Evolutionary conservation across 2,329 filamentous ascomycete species (phyloP).

Genomic region (Chaetothyriales sp.): DNA sequence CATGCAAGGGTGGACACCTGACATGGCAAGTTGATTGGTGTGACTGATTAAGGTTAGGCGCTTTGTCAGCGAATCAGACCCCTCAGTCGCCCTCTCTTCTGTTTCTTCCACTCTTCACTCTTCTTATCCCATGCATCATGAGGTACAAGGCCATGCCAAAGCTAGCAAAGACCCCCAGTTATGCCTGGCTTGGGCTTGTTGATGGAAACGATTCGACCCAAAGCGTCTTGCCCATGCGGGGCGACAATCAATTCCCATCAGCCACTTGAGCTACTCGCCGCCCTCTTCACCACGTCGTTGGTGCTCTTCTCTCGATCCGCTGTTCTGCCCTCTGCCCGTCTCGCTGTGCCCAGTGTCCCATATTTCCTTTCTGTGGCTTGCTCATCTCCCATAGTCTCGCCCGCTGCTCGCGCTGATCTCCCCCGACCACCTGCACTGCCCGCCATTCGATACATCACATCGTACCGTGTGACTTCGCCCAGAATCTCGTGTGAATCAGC

Average conservation of each 20-base stretch:
- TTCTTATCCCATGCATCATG: background rate
- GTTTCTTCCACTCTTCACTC: background rate
- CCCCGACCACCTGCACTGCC: background rate
- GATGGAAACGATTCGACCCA: background rate
- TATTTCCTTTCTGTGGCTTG: background rate
- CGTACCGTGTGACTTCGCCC: conserved; percentile 6
- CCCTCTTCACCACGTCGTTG: conserved; percentile 14
- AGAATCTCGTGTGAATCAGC: conserved; percentile 1
- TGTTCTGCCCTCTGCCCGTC: conserved; percentile 5
- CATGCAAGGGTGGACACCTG: background rate
- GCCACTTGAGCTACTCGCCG: conserved; percentile 8
- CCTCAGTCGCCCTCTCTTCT: background rate
- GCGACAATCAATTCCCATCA: conserved; percentile 2
- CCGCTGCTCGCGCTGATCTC: conserved; percentile 6
- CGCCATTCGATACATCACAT: conserved; percentile 4
- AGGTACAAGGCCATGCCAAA: background rate
- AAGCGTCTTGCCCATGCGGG: background rate
- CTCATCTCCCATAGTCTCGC: conserved; percentile 8
- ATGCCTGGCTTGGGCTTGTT: background rate
- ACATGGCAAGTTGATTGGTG: background rate
- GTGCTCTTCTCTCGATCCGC: conserved; percentile 9
- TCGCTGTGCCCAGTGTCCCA: background rate
- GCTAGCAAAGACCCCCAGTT: background rate
- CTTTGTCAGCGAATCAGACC: background rate
- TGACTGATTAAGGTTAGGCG: background rate